Base-by-base conservation (phyloP, 495 filamentous ascomycete species). In the Lineolata rhizophorae region DNA sequence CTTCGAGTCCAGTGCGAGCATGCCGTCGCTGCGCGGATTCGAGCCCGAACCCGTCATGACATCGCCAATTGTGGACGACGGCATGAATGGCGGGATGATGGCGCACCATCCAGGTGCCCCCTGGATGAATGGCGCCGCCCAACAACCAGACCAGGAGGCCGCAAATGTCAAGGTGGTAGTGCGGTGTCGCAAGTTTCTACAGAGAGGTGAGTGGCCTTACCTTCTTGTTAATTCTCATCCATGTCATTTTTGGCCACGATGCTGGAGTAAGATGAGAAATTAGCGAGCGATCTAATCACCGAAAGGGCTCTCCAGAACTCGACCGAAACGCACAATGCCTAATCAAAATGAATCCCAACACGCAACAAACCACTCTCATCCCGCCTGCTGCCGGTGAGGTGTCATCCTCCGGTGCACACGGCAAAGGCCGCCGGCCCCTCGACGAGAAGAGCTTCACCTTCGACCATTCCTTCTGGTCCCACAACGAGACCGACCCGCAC, bases 381-480 rank as follows among this genome's bases (percentile, higher is more conserved):
- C 67, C 71, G 22, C 74, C 78, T 0, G 63, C 62, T 34, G 53
- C 65, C 26, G 50, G 49, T 24, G 72, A 78, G 36, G 62, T 64
- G n/a, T 65, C 63, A 20, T 81, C 80, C 40, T 44, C 65, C 27
- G n/a, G n/a, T n/a, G n/a, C n/a, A n/a, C 65, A 71, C 27, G 65
- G 66, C 1, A 70, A 74, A 44, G 63, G 65, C 6, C 74, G 81
- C 21, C 90, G 79, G 50, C 57, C 76, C 2, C 51, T 75, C 32
- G 84, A 94, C 43, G 77, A 90, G 45, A 94, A 91, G 54, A 60
- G 62, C 0, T 99, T 99, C 43, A 81, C 75, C 6, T 99, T 99
- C 43, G 87, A 99, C 56, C 91, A 83, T 49, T 92, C 81, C 1
- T 99, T 94, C 54, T 95, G 84, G 82, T 93, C 84, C 34, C 80